Conservation (phyloP, 768 basidiomycete genomes). For the Leccinum rimulosum region DNA sequence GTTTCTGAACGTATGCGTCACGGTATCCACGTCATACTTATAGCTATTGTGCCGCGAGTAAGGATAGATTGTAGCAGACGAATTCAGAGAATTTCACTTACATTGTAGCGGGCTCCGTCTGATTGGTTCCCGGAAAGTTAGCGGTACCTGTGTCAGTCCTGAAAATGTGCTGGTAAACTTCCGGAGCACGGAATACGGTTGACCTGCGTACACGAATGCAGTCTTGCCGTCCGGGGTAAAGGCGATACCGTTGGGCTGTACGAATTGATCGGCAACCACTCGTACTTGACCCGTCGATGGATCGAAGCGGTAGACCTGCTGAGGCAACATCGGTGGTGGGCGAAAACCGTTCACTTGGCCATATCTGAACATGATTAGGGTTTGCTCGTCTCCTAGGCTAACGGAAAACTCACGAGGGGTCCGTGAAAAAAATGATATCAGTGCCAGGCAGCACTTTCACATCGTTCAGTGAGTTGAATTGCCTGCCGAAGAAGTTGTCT, state of each 20-base stretch:
- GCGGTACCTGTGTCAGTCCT: slow-evolving; percentile 32
- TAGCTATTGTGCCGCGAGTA: slow-evolving; percentile 42
- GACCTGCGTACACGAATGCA: neutral
- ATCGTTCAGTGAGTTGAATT: slow-evolving; percentile 83
- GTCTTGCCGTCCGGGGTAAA: neutral
- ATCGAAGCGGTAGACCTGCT: slow-evolving; percentile 36
- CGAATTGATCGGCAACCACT: slow-evolving; percentile 77
- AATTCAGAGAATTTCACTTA: slow-evolving; percentile 30
- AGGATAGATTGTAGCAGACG: neutral
- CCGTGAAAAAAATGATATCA: slow-evolving; percentile 74
- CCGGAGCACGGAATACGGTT: neutral
- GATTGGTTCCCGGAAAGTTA: slow-evolving; percentile 47
- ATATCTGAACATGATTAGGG: slow-evolving; percentile 40
- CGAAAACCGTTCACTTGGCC: slow-evolving; percentile 68
- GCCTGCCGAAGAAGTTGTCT: slow-evolving; percentile 77
- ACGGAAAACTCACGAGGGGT: slow-evolving; percentile 49
- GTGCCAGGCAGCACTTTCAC: slow-evolving; percentile 67
- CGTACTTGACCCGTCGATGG: slow-evolving; percentile 60
- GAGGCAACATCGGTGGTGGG: slow-evolving; percentile 50
- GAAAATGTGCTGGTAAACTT: slow-evolving; percentile 19
- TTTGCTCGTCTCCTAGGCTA: too few species aligned
- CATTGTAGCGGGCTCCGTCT: slow-evolving; percentile 69
- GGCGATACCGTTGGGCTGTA: neutral
- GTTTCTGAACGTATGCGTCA: slow-evolving; percentile 51
- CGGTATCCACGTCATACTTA: slow-evolving; percentile 62